Percentiles rank a stretch among this genome's conserved stretches.
Evolutionary conservation across 768 basidiomycete species (phyloP).

Genomic region (Serpula lacrymans): DNA sequence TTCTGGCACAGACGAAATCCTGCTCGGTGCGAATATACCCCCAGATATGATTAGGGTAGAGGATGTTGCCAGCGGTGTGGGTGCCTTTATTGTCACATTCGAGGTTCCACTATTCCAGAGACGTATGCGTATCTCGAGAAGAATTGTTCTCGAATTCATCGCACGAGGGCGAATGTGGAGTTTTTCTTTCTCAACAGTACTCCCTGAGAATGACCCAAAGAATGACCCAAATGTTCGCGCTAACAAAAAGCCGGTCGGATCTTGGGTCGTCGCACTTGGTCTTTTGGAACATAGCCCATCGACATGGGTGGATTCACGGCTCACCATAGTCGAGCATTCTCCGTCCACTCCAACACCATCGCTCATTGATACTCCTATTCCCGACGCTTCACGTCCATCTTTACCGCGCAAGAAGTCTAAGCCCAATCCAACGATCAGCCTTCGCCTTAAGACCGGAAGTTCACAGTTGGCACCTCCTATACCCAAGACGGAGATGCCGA

Average conservation of each 20-base stretch:
- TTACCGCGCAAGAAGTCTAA: constrained; percentile 10
- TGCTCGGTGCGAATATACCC: constrained; percentile 40
- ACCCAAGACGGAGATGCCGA: constrained; percentile 1
- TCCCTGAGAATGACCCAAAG: not conserved
- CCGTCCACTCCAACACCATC: constrained; percentile 4
- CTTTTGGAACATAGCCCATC: constrained; percentile 56
- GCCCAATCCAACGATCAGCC: constrained; percentile 29
- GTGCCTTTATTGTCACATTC: constrained; percentile 52
- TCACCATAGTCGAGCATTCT: constrained; percentile 40
- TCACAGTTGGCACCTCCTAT: constrained; percentile 26
- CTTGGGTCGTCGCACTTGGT: constrained; percentile 45
- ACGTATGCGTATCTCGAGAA: constrained; percentile 61
- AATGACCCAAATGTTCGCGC: not conserved
- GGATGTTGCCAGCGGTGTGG: constrained; percentile 46
- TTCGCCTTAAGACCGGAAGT: constrained; percentile 34
- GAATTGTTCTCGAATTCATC: constrained; percentile 61
- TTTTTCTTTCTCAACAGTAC: not conserved
- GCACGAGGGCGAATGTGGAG: too few species aligned
- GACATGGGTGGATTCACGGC: constrained; percentile 51
- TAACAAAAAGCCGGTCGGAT: constrained; percentile 6
- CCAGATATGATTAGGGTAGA: constrained; percentile 55
- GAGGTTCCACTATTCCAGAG: constrained; percentile 60
- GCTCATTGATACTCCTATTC: too few species aligned
- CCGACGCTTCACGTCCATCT: constrained; percentile 4
- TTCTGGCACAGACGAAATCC: constrained; percentile 45